phyloP scores from a whole-genome alignment of 179 eudicot genomes.

The Carnegiea gigantea region DNA sequence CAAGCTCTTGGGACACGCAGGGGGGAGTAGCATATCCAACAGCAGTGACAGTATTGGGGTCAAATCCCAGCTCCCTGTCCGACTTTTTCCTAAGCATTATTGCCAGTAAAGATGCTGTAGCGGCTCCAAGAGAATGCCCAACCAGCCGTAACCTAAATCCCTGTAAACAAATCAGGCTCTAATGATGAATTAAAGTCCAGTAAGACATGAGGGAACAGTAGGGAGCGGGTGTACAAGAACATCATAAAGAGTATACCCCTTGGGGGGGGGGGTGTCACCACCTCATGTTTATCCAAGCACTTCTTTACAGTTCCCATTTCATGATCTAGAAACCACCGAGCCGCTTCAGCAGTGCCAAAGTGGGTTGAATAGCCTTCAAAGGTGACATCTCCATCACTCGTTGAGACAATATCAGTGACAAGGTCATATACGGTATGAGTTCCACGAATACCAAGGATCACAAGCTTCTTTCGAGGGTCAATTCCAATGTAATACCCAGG shows the following conservation, averaged over 20 bases:
- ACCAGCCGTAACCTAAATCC: conserved; percentile 96
- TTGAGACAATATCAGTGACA: conserved; percentile 79
- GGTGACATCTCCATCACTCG: conserved; percentile 78
- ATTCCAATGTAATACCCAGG: conserved; percentile 94
- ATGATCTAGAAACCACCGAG: conserved; percentile 91
- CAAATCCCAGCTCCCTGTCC: conserved; percentile 70
- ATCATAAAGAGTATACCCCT: background rate
- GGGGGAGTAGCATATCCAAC: conserved; percentile 90
- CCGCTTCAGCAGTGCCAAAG: conserved; percentile 97
- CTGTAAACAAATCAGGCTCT: conserved; percentile 64
- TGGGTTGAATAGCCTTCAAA: conserved; percentile 83
- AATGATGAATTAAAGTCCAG: conserved; percentile 7
- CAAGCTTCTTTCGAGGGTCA: conserved; percentile 75
- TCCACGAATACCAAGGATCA: conserved; percentile 96
- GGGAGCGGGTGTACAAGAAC: background rate
- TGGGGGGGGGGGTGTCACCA: conserved; percentile 23
- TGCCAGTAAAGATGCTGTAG: conserved; percentile 85
- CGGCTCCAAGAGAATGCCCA: conserved; percentile 98
- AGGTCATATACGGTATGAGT: conserved; percentile 89
- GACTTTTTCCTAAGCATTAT: conserved; percentile 82
- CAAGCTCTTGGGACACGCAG: conserved; percentile 88
- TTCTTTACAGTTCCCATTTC: conserved; percentile 75
- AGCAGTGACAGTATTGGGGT: conserved; percentile 76
- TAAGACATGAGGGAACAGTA: background rate
- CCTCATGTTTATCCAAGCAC: conserved; percentile 76